Conservation (phyloP, 2,329 filamentous ascomycete genomes). For the Colletotrichum sp. region DNA sequence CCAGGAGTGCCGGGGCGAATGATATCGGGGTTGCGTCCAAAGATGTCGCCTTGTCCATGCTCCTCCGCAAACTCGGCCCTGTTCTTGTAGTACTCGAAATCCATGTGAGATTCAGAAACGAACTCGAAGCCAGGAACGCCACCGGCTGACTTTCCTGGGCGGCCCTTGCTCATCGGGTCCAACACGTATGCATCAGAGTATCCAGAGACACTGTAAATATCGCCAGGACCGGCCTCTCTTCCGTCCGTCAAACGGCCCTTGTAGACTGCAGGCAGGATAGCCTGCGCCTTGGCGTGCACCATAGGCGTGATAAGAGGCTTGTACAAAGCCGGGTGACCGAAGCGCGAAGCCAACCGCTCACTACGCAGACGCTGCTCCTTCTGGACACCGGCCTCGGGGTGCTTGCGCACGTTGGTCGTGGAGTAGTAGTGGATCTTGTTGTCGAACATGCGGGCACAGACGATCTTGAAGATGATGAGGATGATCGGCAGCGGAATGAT, state of each 20-base stretch:
- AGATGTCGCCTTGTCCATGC: conserved; percentile 78
- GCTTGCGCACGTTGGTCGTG: conserved; percentile 60
- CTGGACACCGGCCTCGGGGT: conserved; percentile 48
- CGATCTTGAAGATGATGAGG: conserved; percentile 84
- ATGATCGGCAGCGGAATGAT: conserved; percentile 79
- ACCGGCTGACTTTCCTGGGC: conserved; percentile 49
- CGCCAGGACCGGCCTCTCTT: conserved; percentile 61
- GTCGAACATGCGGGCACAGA: conserved; percentile 80
- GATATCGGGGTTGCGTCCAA: conserved; percentile 64
- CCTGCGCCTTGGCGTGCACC: conserved; percentile 90
- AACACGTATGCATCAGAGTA: conserved; percentile 85
- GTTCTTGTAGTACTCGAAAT: conserved; percentile 93
- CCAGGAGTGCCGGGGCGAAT: conserved; percentile 67
- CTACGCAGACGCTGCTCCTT: conserved; percentile 61
- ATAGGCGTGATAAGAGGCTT: conserved; percentile 91
- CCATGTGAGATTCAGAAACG: conserved; percentile 83
- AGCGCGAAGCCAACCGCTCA: conserved; percentile 77
- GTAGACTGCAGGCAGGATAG: conserved; percentile 85
- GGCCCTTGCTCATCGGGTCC: conserved; percentile 72
- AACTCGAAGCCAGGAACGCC: conserved; percentile 81
- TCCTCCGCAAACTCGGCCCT: conserved; percentile 86
- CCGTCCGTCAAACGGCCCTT: conserved; percentile 77
- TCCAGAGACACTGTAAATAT: conserved; percentile 65
- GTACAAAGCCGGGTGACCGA: conserved; percentile 91
- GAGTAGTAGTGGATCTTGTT: conserved; percentile 81